A percentile compares a stretch with the other conserved stretches of the same genome.
Conservation (phyloP, 148 eudicot genomes). For the Persicaria maculosa region DNA sequence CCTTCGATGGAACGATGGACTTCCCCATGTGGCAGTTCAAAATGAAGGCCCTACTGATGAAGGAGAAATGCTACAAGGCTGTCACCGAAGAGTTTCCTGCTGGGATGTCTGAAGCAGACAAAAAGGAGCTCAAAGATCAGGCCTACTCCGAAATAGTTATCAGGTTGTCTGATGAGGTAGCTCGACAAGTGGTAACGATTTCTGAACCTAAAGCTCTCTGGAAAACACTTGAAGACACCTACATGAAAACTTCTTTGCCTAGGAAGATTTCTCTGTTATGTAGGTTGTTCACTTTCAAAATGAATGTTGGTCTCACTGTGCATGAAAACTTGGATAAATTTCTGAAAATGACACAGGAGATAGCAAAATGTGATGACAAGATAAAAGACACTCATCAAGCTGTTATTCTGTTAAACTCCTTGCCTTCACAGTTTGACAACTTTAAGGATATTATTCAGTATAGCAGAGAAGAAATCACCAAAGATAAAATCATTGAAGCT, state of each 20-base stretch:
- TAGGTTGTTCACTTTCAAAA: too few species aligned
- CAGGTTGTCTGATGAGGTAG: neutral
- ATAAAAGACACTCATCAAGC: neutral
- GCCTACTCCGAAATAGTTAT: neutral
- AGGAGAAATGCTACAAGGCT: neutral
- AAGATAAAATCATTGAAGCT: neutral
- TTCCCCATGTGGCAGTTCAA: neutral
- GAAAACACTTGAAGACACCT: neutral
- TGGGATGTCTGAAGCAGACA: neutral
- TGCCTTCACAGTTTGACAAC: neutral
- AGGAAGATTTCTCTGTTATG: neutral
- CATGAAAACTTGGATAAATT: neutral
- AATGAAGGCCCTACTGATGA: neutral
- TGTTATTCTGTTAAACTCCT: neutral
- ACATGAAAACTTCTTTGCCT: neutral
- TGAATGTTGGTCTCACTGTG: neutral
- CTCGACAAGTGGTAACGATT: neutral
- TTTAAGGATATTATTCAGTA: neutral
- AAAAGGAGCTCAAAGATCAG: neutral
- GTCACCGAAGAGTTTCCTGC: neutral
- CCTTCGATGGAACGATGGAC: neutral
- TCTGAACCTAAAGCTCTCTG: neutral
- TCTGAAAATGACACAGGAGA: neutral
- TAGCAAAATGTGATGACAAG: too few species aligned
- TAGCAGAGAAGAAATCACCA: neutral